Evolutionary conservation across 148 eudicot genomes (phyloP), one percentile per base, ranked within the genome.

Genomic region (Rhododendron kiyosumense): DNA sequence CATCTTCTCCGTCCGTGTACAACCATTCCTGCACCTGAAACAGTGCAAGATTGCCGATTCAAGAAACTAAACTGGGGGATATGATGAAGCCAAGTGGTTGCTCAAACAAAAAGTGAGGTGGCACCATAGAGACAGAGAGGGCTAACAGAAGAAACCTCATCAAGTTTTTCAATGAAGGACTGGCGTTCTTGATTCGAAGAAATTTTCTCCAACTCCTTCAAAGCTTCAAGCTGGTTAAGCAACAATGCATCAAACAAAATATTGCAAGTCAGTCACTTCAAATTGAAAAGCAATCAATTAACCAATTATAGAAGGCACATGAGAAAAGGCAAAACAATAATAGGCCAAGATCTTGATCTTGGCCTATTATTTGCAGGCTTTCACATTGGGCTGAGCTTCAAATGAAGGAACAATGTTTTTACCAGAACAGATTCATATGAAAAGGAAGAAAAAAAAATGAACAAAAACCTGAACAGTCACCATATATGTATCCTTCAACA

Each of bases 1-100:
- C 99, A 90, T 97, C 98, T 94, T 97, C 99, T n/a, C 99, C 99
- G 88, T 95, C 99, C 85, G 92, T 94, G 89, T 97, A 97, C 84
- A 97, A 91, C 98, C 99, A 97, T 51, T 95, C 98, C 89, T 97
- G 95, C 88, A 93, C 95, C 99, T 97, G 92, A 78, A 90, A 83
- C 18, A 84, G 82, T 32, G 61, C 36, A 67, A 71, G 26, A 51
- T 63, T 65, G 41, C 30, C 82, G 51, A 79, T 41, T 41, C 61
- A 36, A 24, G 52, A 81, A 81, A 52, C 18, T 28, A 78, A 65
- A 48, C 54, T 45, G 8, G 59, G 49, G 45, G 28, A n/a, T 43
- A 69, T 81, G 82, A 61, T 30, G 30, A 49, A 63, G 78, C 41
- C 78, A 6, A 3, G 49, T 20, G n/a, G 38, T 11, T 41, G 49